phyloP scores from a whole-genome alignment of 2,329 filamentous ascomycete genomes.

The Albophoma yamanashiensis region DNA sequence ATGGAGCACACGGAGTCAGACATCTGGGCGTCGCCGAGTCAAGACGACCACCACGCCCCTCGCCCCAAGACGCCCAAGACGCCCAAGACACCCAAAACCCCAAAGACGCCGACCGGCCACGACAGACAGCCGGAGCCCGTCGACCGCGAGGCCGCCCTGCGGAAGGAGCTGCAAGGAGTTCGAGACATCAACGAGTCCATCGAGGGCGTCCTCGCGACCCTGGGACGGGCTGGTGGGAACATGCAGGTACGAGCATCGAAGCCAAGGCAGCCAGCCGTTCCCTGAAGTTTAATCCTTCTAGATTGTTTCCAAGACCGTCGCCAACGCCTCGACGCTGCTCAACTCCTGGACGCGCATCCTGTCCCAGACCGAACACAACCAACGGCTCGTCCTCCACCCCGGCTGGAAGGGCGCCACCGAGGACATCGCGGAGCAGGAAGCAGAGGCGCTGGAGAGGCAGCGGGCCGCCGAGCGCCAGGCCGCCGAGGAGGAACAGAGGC shows the following conservation, averaged over 20 bases:
- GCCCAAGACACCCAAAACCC: constrained; percentile 37
- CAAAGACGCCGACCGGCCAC: constrained; percentile 30
- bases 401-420: constrained; percentile 82
- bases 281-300: constrained; percentile 20
- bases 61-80: constrained; percentile 21
- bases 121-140: constrained; percentile 32
- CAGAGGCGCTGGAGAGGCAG: constrained; percentile 61
- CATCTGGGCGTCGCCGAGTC: constrained; percentile 34
- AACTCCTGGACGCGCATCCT: constrained; percentile 95
- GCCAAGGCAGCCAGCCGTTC: background rate
- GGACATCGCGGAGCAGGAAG: constrained; percentile 79
- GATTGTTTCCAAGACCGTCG: constrained; percentile 79
- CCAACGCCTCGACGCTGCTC: constrained; percentile 77
- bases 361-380: constrained; percentile 95
- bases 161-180: constrained; percentile 71
- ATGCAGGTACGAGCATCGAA: constrained; percentile 50
- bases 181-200: constrained; percentile 81
- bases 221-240: constrained; percentile 63
- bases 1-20: constrained; percentile 36
- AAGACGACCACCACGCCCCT: constrained; percentile 16
- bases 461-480: constrained; percentile 69
- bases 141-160: constrained; percentile 64
- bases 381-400: constrained; percentile 79
- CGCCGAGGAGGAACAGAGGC: constrained; percentile 66
- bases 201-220: constrained; percentile 62